A percentile compares a stretch with the other conserved stretches of the same genome.
phyloP scores from a whole-genome alignment of 2,329 filamentous ascomycete genomes.

The Cercospora sesami region DNA sequence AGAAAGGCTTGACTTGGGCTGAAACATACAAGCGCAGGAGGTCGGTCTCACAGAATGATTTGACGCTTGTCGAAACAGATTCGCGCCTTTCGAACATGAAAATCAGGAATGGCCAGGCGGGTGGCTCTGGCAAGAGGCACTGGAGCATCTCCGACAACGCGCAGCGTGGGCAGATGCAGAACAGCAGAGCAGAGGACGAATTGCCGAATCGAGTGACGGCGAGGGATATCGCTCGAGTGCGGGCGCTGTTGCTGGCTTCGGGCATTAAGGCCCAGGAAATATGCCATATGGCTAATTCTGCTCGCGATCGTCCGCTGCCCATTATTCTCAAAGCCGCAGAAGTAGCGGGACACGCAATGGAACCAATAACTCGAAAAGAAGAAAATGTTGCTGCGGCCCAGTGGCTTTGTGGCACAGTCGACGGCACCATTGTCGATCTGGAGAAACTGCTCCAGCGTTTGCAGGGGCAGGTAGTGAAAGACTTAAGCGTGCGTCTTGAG shows the following conservation, averaged over 20 bases:
- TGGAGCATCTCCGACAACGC: constrained; percentile 60
- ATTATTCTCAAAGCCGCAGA: constrained; percentile 43
- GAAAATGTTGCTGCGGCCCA: constrained; percentile 57
- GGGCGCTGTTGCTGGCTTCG: constrained; percentile 73
- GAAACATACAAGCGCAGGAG: constrained; percentile 34
- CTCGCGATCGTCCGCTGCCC: constrained; percentile 35
- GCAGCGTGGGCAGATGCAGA: constrained; percentile 34
- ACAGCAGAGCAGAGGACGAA: constrained; percentile 34
- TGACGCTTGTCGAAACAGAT: constrained; percentile 21
- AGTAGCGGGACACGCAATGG: constrained; percentile 43
- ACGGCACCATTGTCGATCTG: constrained; percentile 44
- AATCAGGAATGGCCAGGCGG: constrained; percentile 6
- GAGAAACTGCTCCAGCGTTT: constrained; percentile 54
- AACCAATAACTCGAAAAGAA: constrained; percentile 52
- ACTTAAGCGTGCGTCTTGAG: constrained; percentile 48
- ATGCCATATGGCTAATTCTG: constrained; percentile 60
- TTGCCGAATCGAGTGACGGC: constrained; percentile 54
- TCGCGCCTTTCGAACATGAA: constrained; percentile 13
- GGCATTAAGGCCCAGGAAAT: constrained; percentile 91
- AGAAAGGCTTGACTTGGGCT: background rate
- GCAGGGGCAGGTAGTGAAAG: constrained; percentile 47
- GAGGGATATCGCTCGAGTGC: constrained; percentile 77
- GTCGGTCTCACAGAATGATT: constrained; percentile 39
- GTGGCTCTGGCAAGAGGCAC: constrained; percentile 43
- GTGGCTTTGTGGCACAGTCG: constrained; percentile 51